Conservation (phyloP, 495 filamentous ascomycete genomes). For the Saxophila tyrrhenica region DNA sequence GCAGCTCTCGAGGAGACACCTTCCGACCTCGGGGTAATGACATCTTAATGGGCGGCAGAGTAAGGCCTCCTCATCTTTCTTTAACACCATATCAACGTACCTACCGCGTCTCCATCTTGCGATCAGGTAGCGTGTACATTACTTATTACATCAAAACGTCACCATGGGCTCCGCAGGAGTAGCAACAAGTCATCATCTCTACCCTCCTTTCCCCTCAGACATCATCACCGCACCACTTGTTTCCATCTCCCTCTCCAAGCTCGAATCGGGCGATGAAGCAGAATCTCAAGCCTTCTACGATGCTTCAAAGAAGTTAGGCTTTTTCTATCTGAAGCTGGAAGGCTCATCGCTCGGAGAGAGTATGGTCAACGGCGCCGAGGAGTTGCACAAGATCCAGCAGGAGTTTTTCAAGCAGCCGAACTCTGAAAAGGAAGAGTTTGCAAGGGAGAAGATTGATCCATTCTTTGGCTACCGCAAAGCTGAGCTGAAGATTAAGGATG, state of each 20-base stretch:
- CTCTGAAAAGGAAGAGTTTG: constrained; percentile 10
- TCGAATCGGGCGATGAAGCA: constrained; percentile 30
- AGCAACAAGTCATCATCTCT: constrained; percentile 8
- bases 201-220: constrained; percentile 42
- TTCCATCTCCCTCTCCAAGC: constrained; percentile 40
- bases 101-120: too few relatives aligned
- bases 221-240: constrained; percentile 46
- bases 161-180: not conserved
- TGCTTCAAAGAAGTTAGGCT: constrained; percentile 13
- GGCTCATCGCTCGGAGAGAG: constrained; percentile 11
- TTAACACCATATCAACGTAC: too few relatives aligned
- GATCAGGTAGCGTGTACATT: too few relatives aligned
- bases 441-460: constrained; percentile 46
- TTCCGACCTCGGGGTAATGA: not conserved
- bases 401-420: constrained; percentile 8
- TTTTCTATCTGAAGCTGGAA: constrained; percentile 20
- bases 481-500: constrained; percentile 35
- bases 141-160: not conserved
- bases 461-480: constrained; percentile 49
- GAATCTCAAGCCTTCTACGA: constrained; percentile 33
- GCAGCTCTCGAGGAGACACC: not conserved
- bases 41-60: not conserved
- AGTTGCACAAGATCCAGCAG: constrained; percentile 9
- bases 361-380: constrained; percentile 12
- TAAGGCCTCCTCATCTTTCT: not conserved